Evolutionary conservation across 176 grass and related monocot species (phyloP).

Genomic region (Alloteropsis semialata): DNA sequence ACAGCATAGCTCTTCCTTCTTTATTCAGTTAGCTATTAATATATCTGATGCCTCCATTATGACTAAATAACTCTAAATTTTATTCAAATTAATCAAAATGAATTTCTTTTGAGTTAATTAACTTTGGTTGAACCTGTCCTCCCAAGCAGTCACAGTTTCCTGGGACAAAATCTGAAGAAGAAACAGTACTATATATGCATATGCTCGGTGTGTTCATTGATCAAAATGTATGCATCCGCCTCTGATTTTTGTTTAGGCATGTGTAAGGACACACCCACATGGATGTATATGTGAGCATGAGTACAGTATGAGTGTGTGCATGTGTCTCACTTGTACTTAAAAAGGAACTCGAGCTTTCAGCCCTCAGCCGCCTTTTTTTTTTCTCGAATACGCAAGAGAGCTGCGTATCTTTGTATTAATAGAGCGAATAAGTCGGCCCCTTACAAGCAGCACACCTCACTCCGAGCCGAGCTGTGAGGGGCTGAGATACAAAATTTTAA

Average conservation of each 20-base stretch:
- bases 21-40: not conserved
- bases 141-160: not conserved
- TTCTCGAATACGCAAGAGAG: too few species aligned
- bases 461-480: too few species aligned
- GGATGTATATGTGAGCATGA: too few species aligned
- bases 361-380: too few species aligned
- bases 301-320: too few species aligned
- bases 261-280: not conserved
- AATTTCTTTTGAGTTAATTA: not conserved
- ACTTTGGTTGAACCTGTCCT: not conserved
- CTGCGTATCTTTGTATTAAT: too few species aligned
- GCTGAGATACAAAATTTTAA: too few species aligned
- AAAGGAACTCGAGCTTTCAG: too few species aligned
- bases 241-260: not conserved
- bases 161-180: not conserved
- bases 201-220: too few species aligned
- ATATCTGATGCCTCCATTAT: not conserved
- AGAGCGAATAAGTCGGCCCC: too few species aligned
- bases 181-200: not conserved
- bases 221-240: not conserved
- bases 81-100: not conserved
- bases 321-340: too few species aligned
- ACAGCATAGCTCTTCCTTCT: not conserved
- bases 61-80: not conserved
- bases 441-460: too few species aligned